Base-by-base conservation (phyloP, 164 flowering plant species). In the Kalanchoe fedtschenkoi region DNA sequence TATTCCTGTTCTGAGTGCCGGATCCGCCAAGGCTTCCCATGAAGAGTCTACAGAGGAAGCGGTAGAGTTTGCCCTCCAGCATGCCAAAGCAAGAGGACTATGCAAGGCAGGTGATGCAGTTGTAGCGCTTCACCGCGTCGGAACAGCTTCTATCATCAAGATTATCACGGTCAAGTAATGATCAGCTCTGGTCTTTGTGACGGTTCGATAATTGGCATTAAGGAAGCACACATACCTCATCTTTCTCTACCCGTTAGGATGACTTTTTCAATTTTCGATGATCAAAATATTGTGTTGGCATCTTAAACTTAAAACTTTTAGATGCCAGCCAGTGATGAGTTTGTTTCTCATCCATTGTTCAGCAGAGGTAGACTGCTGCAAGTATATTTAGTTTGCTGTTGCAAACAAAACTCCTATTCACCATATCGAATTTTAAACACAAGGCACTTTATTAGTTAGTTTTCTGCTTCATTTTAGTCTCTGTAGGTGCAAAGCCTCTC, bases 41-140 rank as follows among this genome's bases (percentile, higher is more conserved):
- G 57, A 37, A n/a, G 70, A 62, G 28, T 62, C 70, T 5, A 68
- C 66, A 26, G 44, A 69, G 34, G 68, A 61, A 54, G 58, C 61
- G 37, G 21, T 64, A 47, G 65, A 69, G 22, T 64, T 59, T 39
- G 67, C 68, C 35, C 61, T 69, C 8, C 55, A 69, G 61, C 51
- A 69, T 54, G 72, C 72, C 21, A 69, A 69, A 42, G 34, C 26
- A 0, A 69, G 54, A 35, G 35, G 66, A 6, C 68, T 69, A 10
- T 69, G 68, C 68, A 69, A 64, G 66, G 30, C 33, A 6, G 72
- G 72, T 33, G 72, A 69, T 47, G 38, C 68, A 4, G 35, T 69
- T 17, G 72, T 69, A 29, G 61, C 62, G 6, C 28, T 69, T 15
- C 68, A 65, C 32, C 60, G 42, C 2, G 57, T 28, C 30, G 71